phyloP scores from a whole-genome alignment of 257 asterid species.

The Lantana camara region DNA sequence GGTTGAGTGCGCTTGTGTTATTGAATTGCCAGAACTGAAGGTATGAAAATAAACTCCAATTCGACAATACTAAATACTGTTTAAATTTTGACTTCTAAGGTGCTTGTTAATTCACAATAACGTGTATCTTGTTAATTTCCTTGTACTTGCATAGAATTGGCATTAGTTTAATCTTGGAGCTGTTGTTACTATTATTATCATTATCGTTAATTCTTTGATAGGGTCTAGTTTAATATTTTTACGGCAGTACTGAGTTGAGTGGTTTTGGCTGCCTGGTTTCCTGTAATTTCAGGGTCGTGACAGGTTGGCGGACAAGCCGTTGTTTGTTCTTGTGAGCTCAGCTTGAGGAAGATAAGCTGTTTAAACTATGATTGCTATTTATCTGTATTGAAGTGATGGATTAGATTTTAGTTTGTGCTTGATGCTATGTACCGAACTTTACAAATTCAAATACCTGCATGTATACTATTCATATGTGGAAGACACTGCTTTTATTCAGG shows the following conservation, averaged over 20 bases:
- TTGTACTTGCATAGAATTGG: neutral
- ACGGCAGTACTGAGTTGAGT: too few relatives aligned
- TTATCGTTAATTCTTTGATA: neutral
- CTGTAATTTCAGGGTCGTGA: conserved; percentile 67
- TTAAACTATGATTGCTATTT: conserved; percentile 9
- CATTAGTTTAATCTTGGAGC: neutral
- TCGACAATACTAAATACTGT: neutral
- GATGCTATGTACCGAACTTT: neutral
- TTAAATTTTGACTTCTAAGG: neutral
- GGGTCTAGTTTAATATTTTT: neutral
- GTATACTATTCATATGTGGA: conserved; percentile 1
- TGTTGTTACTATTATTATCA: neutral
- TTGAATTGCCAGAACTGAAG: conserved; percentile 84
- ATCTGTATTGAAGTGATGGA: neutral
- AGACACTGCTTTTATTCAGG: conserved; percentile 14
- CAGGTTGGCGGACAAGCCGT: conserved; percentile 60
- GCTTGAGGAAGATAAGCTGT: conserved; percentile 15
- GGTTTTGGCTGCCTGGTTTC: conserved; percentile 18
- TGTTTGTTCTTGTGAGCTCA: conserved; percentile 79
- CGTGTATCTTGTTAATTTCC: neutral
- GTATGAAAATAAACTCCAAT: conserved; percentile 41
- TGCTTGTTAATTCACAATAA: conserved; percentile 12
- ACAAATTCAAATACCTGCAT: neutral
- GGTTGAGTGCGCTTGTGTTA: conserved; percentile 89
- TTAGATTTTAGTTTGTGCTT: conserved; percentile 6